Conservation (phyloP, 2,329 filamentous ascomycete species). For the Gliomastix tumulicola region DNA sequence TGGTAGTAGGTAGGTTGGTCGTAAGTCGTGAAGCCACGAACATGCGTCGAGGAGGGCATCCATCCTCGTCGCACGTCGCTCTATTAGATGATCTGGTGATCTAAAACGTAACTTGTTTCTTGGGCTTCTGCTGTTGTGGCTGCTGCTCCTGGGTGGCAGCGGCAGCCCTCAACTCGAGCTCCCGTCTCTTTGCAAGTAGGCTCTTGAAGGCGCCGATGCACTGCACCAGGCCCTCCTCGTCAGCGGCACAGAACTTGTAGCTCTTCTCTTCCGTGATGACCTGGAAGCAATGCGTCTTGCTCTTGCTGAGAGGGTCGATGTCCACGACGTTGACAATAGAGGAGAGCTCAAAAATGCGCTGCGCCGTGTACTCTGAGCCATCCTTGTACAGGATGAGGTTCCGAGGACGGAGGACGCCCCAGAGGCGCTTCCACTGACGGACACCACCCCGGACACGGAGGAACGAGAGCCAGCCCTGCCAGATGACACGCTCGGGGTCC, state of each 20-base stretch:
- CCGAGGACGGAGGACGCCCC: slow-evolving; percentile 82
- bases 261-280: slow-evolving; percentile 90
- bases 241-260: slow-evolving; percentile 67
- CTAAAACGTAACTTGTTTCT: too few species aligned
- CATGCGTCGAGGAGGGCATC: too few species aligned
- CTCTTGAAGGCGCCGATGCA: slow-evolving; percentile 92
- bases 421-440: slow-evolving; percentile 89
- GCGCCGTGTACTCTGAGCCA: slow-evolving; percentile 80
- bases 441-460: slow-evolving; percentile 78
- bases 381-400: slow-evolving; percentile 91
- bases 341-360: slow-evolving; percentile 72
- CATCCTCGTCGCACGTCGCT: too few species aligned
- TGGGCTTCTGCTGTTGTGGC: not conserved
- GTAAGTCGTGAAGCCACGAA: too few species aligned
- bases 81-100: too few species aligned
- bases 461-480: slow-evolving; percentile 84
- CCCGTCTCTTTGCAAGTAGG: slow-evolving; percentile 63
- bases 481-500: slow-evolving; percentile 84
- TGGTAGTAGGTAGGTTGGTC: too few species aligned
- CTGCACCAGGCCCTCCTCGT: slow-evolving; percentile 76
- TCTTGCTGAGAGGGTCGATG: slow-evolving; percentile 78
- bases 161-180: slow-evolving; percentile 45
- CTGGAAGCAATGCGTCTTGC: slow-evolving; percentile 82
- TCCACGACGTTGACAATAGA: slow-evolving; percentile 86
- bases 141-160: slow-evolving; percentile 11